Base-by-base conservation (phyloP, 1,284 basidiomycete genomes). In the Peniophora sp. region DNA sequence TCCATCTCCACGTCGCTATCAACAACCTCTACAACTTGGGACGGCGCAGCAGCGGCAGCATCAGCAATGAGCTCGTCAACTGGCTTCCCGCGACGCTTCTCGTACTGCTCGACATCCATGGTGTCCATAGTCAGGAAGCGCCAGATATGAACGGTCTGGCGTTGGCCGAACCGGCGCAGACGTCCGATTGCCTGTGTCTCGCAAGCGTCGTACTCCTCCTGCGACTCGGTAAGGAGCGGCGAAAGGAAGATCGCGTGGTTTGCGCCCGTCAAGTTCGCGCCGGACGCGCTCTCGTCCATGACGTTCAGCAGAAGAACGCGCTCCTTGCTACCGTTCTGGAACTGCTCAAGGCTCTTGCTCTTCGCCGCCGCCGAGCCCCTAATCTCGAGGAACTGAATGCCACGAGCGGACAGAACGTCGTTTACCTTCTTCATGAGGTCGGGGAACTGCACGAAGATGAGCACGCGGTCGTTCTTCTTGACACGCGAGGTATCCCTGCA, bases 241-340 rank as follows among this genome's bases (percentile, higher is more conserved):
- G 91, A 94, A 48, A 97, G 73, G 77, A 97, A 97, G 63, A 97
- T 88, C 34, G 92, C 94, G 61, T 96, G 92, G 69, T 95, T 97
- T 14, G 95, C 94, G 17, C 81, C 85, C 1, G 94, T 97, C 61
- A 97, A 69, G 65, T 97, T 97, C 56, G 91, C 85, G 48, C 94
- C 94, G 48, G 92, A 92, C 2, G 94, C 93, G 53, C 88, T 92
- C 63, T 96, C 92, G 66, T 96, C 92, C 77, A 90, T 93, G 55
- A 96, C 88, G 60, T 92, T 92, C 53, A 97, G 73, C 50, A 97
- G 73, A 27, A 97, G 73, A 1, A 97, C 92, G 9, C 91, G 84
- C 57, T 85, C 82, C 50, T 77, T 71, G 57, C 83, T 79, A 38
- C 81, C 73, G 52, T 86, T 79, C 69, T 97, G 92, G 78, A 96